Evolutionary conservation across 2,329 filamentous ascomycete genomes (phyloP).

Genomic region (Colletotrichum sp.): DNA sequence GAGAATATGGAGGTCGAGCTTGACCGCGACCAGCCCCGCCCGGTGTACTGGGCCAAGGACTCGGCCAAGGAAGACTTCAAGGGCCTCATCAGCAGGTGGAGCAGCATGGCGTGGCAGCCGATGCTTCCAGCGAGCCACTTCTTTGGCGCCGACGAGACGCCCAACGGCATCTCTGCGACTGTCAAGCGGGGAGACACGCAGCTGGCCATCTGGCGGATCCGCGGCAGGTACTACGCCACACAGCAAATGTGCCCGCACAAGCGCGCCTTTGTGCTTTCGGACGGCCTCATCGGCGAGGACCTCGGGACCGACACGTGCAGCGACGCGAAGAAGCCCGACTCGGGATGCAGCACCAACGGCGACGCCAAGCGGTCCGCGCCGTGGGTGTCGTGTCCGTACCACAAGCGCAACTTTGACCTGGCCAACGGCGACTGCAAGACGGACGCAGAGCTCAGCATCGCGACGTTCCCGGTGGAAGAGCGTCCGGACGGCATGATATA

Average conservation of each 20-base stretch:
- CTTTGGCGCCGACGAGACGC: conserved; percentile 62
- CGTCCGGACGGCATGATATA: conserved; percentile 78
- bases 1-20: conserved; percentile 73
- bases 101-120: conserved; percentile 76
- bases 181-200: conserved; percentile 90
- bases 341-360: conserved; percentile 27
- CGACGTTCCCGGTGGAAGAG: conserved; percentile 80
- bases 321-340: conserved; percentile 37
- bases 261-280: conserved; percentile 85
- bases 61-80: conserved; percentile 75
- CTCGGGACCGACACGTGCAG: conserved; percentile 30
- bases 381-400: conserved; percentile 88
- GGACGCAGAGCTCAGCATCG: conserved; percentile 78
- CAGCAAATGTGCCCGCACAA: conserved; percentile 98
- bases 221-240: conserved; percentile 80
- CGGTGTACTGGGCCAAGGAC: conserved; percentile 78
- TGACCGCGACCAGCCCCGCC: conserved; percentile 76
- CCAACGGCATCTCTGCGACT: conserved; percentile 76
- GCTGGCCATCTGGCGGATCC: conserved; percentile 84
- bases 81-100: conserved; percentile 67
- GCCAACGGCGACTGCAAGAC: conserved; percentile 75
- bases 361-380: conserved; percentile 46
- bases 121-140: conserved; percentile 76
- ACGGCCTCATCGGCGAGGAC: conserved; percentile 80
- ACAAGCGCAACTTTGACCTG: conserved; percentile 89